These are phyloP conservation scores for Trichophyton schoenleinii DNA, from an alignment of 2,329 filamentous ascomycete species.

Conservation along the genomic window DNA sequence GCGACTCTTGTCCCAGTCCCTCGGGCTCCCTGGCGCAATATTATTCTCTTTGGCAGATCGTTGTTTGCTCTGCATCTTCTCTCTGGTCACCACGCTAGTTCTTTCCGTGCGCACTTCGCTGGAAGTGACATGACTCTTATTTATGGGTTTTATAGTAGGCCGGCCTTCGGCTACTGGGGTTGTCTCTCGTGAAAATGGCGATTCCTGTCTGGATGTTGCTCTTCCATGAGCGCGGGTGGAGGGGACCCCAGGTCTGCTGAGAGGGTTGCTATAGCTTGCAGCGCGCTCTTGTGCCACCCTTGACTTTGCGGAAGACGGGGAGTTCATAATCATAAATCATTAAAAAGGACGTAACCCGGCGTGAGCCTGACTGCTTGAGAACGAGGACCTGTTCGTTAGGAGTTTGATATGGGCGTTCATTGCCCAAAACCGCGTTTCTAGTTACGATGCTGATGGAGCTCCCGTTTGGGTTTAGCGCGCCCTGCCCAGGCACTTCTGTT, in stretches of 20 bases:
- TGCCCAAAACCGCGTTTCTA: neutral
- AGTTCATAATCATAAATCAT: constrained; percentile 17
- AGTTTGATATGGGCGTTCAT: too few relatives aligned
- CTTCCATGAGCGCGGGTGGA: constrained; percentile 25
- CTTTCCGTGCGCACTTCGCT: constrained; percentile 31
- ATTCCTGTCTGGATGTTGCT: constrained; percentile 16
- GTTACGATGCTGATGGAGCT: constrained; percentile 3
- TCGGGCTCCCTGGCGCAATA: constrained; percentile 21
- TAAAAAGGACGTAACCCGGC: neutral
- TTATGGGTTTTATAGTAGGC: constrained; percentile 14
- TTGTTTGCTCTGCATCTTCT: constrained; percentile 49
- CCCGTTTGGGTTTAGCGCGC: constrained; percentile 17
- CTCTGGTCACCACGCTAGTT: constrained; percentile 46
- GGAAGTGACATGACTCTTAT: constrained; percentile 21
- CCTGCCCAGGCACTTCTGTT: constrained; percentile 13
- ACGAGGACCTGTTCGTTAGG: neutral
- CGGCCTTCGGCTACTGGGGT: constrained; percentile 9
- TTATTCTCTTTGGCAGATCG: constrained; percentile 42
- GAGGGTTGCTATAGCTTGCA: constrained; percentile 21
- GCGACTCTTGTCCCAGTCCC: constrained; percentile 25
- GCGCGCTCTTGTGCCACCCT: constrained; percentile 32
- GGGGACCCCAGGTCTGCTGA: constrained; percentile 27
- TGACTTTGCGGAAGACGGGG: constrained; percentile 19
- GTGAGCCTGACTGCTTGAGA: neutral
- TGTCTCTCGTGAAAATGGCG: constrained; percentile 14